Evolutionary conservation across 1,284 basidiomycete species (phyloP).

Genomic region (Marasmius sp.): DNA sequence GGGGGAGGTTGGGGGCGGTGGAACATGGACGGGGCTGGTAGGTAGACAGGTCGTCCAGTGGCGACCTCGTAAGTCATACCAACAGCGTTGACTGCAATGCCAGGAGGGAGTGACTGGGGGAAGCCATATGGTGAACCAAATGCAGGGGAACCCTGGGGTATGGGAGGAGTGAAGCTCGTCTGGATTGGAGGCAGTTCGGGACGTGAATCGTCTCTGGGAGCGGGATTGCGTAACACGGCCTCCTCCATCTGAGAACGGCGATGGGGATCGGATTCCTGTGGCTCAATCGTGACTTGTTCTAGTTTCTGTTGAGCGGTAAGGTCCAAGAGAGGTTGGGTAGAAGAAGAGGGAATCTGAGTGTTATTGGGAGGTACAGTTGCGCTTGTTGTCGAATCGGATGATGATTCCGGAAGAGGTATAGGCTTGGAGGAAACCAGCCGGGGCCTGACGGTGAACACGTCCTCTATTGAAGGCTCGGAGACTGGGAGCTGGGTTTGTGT

Average conservation of each 20-base stretch:
- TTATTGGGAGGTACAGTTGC: constrained; percentile 18
- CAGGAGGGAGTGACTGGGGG: constrained; percentile 63
- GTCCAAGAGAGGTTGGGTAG: constrained; percentile 22
- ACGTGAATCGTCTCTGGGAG: constrained; percentile 13
- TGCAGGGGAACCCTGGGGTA: constrained; percentile 53
- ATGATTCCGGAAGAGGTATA: constrained; percentile 30
- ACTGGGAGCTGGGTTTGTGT: constrained; percentile 26
- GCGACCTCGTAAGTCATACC: constrained; percentile 78
- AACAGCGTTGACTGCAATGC: constrained; percentile 69
- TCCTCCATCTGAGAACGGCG: constrained; percentile 38
- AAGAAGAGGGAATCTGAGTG: constrained; percentile 12
- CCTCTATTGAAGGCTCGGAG: constrained; percentile 46
- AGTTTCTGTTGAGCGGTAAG: constrained; percentile 34
- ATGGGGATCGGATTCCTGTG: constrained; percentile 35
- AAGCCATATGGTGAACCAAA: constrained; percentile 67
- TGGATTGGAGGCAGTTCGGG: constrained; percentile 50
- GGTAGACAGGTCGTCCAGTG: constrained; percentile 74
- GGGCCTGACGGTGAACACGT: constrained; percentile 56
- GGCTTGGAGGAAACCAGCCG: constrained; percentile 32
- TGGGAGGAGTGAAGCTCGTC: constrained; percentile 57
- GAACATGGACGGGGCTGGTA: constrained; percentile 62
- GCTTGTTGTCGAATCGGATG: constrained; percentile 11
- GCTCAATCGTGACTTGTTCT: constrained; percentile 39
- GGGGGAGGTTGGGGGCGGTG: constrained; percentile 56
- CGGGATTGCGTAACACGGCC: constrained; percentile 40